Percentiles rank a stretch among this genome's conserved stretches.
phyloP scores from a whole-genome alignment of 2,329 filamentous ascomycete genomes.

The Epichloe baconii region DNA sequence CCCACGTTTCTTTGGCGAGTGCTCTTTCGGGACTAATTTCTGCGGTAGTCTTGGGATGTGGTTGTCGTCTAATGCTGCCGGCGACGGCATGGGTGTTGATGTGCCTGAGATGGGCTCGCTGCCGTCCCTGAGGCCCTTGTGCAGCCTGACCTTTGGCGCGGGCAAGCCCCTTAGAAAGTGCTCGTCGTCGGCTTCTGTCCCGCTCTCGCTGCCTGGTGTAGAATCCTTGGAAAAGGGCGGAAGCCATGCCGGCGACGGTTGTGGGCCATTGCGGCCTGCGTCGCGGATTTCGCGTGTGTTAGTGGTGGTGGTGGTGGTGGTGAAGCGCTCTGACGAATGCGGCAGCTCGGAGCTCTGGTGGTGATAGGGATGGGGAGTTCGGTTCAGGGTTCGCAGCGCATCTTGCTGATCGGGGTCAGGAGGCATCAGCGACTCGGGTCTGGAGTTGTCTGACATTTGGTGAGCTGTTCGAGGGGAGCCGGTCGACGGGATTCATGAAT shows the following conservation, averaged over 20 bases:
- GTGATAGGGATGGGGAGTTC: constrained; percentile 57
- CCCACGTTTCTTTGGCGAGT: constrained; percentile 10
- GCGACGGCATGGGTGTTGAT: constrained; percentile 42
- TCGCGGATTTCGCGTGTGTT: constrained; percentile 7
- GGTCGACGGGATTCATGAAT: constrained; percentile 3
- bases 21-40: constrained; percentile 7
- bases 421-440: constrained; percentile 19
- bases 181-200: constrained; percentile 91
- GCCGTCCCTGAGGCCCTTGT: constrained; percentile 62
- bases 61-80: constrained; percentile 31
- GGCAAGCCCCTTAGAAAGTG: constrained; percentile 76
- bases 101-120: constrained; percentile 41
- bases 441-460: constrained; percentile 31
- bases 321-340: constrained; percentile 31
- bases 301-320: constrained; percentile 7
- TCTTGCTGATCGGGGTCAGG: constrained; percentile 24
- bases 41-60: constrained; percentile 13
- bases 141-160: constrained; percentile 56
- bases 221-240: constrained; percentile 35
- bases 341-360: constrained; percentile 43
- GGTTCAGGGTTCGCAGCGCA: constrained; percentile 35
- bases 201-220: constrained; percentile 66
- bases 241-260: constrained; percentile 13
- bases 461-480: constrained; percentile 7
- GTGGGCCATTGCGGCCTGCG: constrained; percentile 9